Conservation (phyloP, 2,329 filamentous ascomycete species). For the Pseudogymnoascus sp. region DNA sequence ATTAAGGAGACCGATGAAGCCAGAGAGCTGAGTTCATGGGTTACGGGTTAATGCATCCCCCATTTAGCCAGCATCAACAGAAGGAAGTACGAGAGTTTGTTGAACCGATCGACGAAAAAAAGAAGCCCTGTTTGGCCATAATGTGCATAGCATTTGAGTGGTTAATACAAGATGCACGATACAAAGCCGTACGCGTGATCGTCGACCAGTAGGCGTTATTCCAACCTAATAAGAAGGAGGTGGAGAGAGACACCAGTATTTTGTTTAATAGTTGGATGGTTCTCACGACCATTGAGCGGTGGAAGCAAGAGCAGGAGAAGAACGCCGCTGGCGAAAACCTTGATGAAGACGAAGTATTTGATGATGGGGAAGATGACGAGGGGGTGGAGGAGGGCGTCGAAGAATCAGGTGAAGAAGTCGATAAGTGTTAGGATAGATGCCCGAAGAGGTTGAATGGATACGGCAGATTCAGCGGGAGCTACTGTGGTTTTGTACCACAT, state of each 20-base stretch:
- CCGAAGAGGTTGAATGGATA: too few relatives aligned
- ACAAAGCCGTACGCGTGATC: conserved; percentile 7
- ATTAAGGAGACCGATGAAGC: too few relatives aligned
- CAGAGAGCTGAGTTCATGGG: too few relatives aligned
- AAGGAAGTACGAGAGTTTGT: conserved; percentile 12
- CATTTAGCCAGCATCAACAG: neutral
- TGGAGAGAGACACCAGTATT: neutral
- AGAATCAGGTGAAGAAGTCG: neutral
- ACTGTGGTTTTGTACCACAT: conserved; percentile 12
- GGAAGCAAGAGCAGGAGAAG: neutral
- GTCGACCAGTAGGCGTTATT: conserved; percentile 9
- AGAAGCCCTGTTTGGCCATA: neutral
- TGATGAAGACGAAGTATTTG: neutral
- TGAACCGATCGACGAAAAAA: conserved; percentile 4
- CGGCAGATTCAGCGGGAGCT: too few relatives aligned
- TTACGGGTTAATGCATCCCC: too few relatives aligned
- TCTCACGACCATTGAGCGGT: conserved; percentile 9
- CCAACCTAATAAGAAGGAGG: conserved; percentile 10
- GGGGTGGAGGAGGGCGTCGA: too few relatives aligned
- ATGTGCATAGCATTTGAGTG: conserved; percentile 11
- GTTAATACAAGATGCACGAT: conserved; percentile 13
- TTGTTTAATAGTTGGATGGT: conserved; percentile 2
- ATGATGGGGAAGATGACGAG: too few relatives aligned
- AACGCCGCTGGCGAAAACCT: neutral
- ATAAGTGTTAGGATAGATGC: neutral